Evolutionary conservation across 1,284 basidiomycete genomes (phyloP), one percentile per base, ranked within the genome.

Genomic region (Baeospora myosura): DNA sequence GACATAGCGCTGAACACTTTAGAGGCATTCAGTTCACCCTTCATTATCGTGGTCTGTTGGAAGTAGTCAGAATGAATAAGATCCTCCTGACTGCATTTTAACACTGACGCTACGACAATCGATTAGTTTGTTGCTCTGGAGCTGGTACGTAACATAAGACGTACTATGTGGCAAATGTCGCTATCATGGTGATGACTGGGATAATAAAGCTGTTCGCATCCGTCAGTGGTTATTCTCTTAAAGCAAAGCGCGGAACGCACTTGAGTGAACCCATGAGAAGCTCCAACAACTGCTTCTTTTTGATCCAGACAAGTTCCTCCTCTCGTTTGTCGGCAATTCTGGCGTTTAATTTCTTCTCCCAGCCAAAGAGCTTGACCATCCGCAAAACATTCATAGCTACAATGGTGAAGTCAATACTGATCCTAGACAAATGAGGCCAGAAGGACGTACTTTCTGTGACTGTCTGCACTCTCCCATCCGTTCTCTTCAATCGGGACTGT

Each of bases 341-440:
- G 12, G 65, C 57, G 28, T 68, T 64, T 60, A 79, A 72, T 46
- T 71, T 69, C n/a, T 58, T 59, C 50, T 83, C 80, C 81, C 81
- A 84, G 2, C 76, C 82, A 50, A 87, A 85, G 49, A 84, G 69
- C 58, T 86, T 86, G 56, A 81, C 63, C 71, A 81, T 81, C 16
- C 78, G 63, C n/a, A 76, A 48, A 5, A 74, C 63, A 48, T 61
- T 72, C 61, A 74, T 61, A 5, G 63, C 69, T 72, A 36, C 1
- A 30, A 32, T 14, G n/a, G 8, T 21, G 18, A 41, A 1, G 8
- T 18, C 17, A 24, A 20, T 3, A n/a, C 3, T n/a, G 16, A 16
- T 22, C 20, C 23, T 22, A 38, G 25, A 40, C 42, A 21, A 20
- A 37, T 17, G 14, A 31, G 28, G 20, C 22, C 26, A 5, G 11